Evolutionary conservation across 2,329 filamentous ascomycete genomes (phyloP), one percentile per base, ranked within the genome.

Genomic region (Paecilomyces fulvus): DNA sequence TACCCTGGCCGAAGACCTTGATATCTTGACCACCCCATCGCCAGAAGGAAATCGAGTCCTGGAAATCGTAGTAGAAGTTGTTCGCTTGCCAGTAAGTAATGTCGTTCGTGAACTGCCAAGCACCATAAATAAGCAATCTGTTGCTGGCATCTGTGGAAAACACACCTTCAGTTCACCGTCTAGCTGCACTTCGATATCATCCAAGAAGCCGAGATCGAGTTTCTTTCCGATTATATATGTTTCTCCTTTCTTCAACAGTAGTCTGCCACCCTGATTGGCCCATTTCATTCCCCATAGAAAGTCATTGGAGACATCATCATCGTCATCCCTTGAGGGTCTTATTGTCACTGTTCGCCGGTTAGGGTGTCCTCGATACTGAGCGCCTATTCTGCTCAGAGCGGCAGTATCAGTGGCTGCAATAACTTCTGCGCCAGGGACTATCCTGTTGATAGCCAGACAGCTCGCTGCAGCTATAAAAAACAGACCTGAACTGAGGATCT

Each of bases 51-150:
- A 82, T 84, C 4, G 81, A 79, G 59, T 87, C 87, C 63, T 89
- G 86, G 71, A 83, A 89, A 5, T 73, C 75, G 25, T 85, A 83
- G 55, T 80, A 79, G 76, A 88, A 88, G 48, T 79, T 77, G 63
- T 87, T 79, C 8, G 76, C 77, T 60, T 85, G 78, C 86, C 86
- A 89, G 70, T 88, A 89, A 61, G 83, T 79, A 1, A 84, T 85
- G 65, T 89, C 83, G 53, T 85, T 80, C 55, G 80, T 82, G 71
- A 89, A 89, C 56, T 80, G 74, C 20, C 88, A 77, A 21, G 78
- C 79, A 21, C 83, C 84, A 63, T 80, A 78, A 58, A 84, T 80
- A 59, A 83, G 81, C 81, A 56, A 21, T 21, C 14, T 55, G 30
- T 58, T 52, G 52, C 31, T 23, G 17, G 14, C 10, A 37, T 20